phyloP scores from a whole-genome alignment of 2,329 filamentous ascomycete species.

The Fusarium neocosmosporiellum region DNA sequence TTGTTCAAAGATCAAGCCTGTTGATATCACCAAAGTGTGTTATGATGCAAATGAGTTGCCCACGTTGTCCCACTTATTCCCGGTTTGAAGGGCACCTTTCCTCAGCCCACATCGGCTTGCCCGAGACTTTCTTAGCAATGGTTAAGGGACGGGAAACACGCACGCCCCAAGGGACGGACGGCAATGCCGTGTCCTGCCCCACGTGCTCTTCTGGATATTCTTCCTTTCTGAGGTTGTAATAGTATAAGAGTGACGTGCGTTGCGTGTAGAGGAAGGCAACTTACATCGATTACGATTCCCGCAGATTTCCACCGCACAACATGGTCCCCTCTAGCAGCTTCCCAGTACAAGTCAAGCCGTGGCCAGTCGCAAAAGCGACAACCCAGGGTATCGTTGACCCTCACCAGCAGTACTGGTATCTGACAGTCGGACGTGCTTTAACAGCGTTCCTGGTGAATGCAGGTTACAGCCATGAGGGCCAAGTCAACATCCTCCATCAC shows the following conservation, averaged over 20 bases:
- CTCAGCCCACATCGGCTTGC: not conserved
- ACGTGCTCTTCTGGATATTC: not conserved
- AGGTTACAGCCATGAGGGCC: not conserved
- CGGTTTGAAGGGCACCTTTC: not conserved
- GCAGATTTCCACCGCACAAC: not conserved
- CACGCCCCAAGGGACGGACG: not conserved
- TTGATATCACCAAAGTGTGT: not conserved
- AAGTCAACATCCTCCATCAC: not conserved
- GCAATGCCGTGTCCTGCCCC: not conserved
- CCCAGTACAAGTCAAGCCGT: not conserved
- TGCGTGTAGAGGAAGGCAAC: not conserved
- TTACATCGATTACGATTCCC: not conserved
- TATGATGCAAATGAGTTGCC: not conserved
- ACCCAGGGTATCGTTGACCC: not conserved
- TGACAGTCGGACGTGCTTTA: not conserved
- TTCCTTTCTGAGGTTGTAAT: not conserved
- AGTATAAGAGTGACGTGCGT: not conserved
- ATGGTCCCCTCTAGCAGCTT: not conserved
- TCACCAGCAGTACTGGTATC: conserved; percentile 8
- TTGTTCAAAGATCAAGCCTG: not conserved
- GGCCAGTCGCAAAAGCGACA: not conserved
- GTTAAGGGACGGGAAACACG: not conserved
- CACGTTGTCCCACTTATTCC: not conserved
- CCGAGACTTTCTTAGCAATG: not conserved
- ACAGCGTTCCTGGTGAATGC: not conserved